These are phyloP conservation scores for Curvularia sp. DNA, from an alignment of 2,329 filamentous ascomycete species.

Conservation along the genomic window DNA sequence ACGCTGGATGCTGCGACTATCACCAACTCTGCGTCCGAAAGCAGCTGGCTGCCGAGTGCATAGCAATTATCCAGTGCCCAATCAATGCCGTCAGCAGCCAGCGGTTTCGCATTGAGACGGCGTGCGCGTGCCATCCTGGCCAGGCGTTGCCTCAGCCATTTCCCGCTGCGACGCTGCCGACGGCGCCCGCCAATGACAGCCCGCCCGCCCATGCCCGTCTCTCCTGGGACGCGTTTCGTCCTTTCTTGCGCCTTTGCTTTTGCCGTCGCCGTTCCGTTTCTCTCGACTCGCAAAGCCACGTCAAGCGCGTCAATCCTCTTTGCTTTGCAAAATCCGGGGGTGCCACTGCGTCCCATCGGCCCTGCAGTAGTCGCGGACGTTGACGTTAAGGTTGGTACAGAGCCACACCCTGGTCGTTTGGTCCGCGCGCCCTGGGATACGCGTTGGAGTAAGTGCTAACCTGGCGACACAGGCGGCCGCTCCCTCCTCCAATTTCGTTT, in stretches of 20 bases:
- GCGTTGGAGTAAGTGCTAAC: constrained; percentile 19
- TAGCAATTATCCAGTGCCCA: constrained; percentile 7
- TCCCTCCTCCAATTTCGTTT: constrained; percentile 24
- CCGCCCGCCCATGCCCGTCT: background rate
- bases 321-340: constrained; percentile 12
- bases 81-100: constrained; percentile 8
- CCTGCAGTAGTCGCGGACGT: constrained; percentile 29
- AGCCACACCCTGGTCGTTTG: constrained; percentile 28
- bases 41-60: background rate
- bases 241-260: background rate
- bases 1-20: background rate
- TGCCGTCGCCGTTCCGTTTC: background rate
- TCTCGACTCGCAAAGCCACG: constrained; percentile 1
- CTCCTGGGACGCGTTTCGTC: constrained; percentile 3
- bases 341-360: constrained; percentile 15
- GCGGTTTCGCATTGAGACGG: constrained; percentile 15
- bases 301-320: background rate
- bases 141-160: constrained; percentile 1
- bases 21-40: background rate
- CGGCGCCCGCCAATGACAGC: constrained; percentile 9
- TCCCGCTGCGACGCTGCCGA: constrained; percentile 7
- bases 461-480: constrained; percentile 20
- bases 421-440: constrained; percentile 23
- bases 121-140: constrained; percentile 11
- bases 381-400: constrained; percentile 15